Evolutionary conservation across 352 stramenopile genomes (phyloP).

Genomic region (Phytophthora crassamura): DNA sequence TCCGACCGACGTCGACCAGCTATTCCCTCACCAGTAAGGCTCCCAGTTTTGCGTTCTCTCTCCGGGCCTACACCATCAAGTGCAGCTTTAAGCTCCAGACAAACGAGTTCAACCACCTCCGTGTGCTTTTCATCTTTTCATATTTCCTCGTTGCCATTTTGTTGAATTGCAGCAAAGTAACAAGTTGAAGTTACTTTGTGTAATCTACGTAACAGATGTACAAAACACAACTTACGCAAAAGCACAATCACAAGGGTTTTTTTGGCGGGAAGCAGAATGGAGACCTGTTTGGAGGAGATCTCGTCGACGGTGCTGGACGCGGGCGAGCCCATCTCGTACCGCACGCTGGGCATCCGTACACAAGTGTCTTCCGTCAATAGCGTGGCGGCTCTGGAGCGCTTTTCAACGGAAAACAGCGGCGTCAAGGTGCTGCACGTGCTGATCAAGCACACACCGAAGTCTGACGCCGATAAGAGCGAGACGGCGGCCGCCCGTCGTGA

Average conservation of each 20-base stretch:
- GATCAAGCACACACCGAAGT: conserved; percentile 31
- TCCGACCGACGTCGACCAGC: conserved; percentile 26
- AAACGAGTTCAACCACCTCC: conserved; percentile 4
- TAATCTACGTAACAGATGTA: too few relatives aligned
- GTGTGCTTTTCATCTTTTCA: conserved; percentile 41
- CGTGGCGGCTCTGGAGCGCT: conserved; percentile 49
- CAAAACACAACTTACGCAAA: too few relatives aligned
- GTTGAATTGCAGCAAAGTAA: too few relatives aligned
- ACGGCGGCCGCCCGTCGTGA: conserved; percentile 38
- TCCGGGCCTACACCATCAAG: background rate
- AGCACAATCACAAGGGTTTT: conserved; percentile 6
- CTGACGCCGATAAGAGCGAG: conserved; percentile 17
- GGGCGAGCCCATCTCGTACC: conserved; percentile 62
- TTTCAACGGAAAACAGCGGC: conserved; percentile 35
- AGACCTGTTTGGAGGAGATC: conserved; percentile 67
- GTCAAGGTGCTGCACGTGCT: conserved; percentile 54
- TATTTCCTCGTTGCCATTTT: conserved; percentile 47
- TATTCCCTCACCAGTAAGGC: conserved; percentile 33
- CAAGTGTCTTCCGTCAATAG: conserved; percentile 35
- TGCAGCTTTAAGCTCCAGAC: background rate
- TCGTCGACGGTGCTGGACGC: conserved; percentile 60
- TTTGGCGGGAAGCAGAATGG: conserved; percentile 31
- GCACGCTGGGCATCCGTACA: conserved; percentile 48
- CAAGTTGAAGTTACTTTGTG: too few relatives aligned
- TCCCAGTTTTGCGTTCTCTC: conserved; percentile 8